These are phyloP conservation scores for Phytopythium aichiense DNA, from an alignment of 352 stramenopile genomes.

Conservation along the genomic window DNA sequence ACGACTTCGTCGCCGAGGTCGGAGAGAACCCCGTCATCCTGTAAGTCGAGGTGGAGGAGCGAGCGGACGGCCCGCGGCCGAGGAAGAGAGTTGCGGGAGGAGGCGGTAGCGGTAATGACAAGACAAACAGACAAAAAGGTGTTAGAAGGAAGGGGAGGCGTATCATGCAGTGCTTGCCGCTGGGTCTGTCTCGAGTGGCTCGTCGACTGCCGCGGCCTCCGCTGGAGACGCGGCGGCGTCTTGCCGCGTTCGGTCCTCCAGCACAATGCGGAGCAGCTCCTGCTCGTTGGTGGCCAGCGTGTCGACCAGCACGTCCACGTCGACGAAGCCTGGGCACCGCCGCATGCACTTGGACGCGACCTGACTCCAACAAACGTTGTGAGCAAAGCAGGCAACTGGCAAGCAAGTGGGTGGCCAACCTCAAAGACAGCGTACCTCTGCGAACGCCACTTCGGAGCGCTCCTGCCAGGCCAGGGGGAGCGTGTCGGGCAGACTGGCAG, in stretches of 20 bases:
- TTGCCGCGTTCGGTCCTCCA: slow-evolving; percentile 3
- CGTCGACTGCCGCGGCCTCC: neutral
- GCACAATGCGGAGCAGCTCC: slow-evolving; percentile 21
- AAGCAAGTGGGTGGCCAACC: neutral
- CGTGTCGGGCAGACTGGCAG: slow-evolving; percentile 28
- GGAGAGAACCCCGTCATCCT: slow-evolving; percentile 79
- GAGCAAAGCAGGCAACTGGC: neutral
- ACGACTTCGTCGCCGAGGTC: slow-evolving; percentile 91
- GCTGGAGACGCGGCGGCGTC: neutral
- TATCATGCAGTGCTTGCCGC: neutral
- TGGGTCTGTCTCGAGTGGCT: neutral
- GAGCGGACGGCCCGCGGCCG: too few species aligned
- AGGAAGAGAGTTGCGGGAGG: too few species aligned
- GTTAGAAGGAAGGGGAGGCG: neutral
- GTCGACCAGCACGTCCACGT: slow-evolving; percentile 31
- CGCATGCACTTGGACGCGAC: slow-evolving; percentile 30
- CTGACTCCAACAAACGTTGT: slow-evolving; percentile 11
- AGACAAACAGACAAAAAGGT: neutral
- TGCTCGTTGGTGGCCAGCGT: slow-evolving; percentile 23
- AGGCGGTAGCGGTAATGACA: neutral
- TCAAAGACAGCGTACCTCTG: slow-evolving; percentile 24
- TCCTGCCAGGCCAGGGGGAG: slow-evolving; percentile 39
- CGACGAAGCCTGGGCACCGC: slow-evolving; percentile 22
- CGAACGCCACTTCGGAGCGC: slow-evolving; percentile 35
- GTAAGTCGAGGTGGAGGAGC: slow-evolving; percentile 21